phyloP scores from a whole-genome alignment of 192 early-diverging fungal genomes.

The Coemansia guatemalensis region DNA sequence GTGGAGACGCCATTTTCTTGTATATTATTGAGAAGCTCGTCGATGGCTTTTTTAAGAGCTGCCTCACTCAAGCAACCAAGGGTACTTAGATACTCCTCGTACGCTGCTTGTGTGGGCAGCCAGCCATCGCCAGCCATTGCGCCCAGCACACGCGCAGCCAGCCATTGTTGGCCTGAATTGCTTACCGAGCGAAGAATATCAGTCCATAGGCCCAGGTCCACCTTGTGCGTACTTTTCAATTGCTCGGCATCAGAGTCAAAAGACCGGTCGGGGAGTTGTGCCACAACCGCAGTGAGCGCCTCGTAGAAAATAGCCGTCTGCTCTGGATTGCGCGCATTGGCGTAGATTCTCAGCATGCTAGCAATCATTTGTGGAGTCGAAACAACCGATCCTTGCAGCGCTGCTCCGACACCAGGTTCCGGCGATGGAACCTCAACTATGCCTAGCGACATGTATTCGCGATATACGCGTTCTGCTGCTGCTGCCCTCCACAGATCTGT shows the following conservation, averaged over 20 bases:
- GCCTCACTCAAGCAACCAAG: constrained; percentile 15
- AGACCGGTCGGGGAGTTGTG: constrained; percentile 5
- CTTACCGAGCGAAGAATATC: constrained; percentile 5
- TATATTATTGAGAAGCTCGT: constrained; percentile 6
- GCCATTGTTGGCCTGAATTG: constrained; percentile 27
- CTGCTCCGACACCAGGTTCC: constrained; percentile 14
- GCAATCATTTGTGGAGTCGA: constrained; percentile 27
- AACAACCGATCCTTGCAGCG: constrained; percentile 36
- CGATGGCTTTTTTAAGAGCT: not conserved
- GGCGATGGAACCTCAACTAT: constrained; percentile 40
- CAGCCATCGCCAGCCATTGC: constrained; percentile 25
- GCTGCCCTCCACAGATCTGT: constrained; percentile 28
- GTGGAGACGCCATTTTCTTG: not conserved
- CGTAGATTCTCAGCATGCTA: constrained; percentile 18
- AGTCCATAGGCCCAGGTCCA: constrained; percentile 12
- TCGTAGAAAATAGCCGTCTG: constrained; percentile 39
- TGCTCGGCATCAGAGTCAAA: not conserved
- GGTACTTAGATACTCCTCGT: constrained; percentile 17
- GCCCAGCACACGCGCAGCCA: constrained; percentile 28
- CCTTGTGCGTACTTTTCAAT: constrained; percentile 2
- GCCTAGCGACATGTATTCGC: constrained; percentile 30
- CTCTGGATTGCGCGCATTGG: constrained; percentile 26
- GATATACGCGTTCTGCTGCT: constrained; percentile 42
- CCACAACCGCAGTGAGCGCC: constrained; percentile 10
- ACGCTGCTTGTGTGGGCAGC: constrained; percentile 20